phyloP scores from a whole-genome alignment of 228 moss, liverwort and hornwort genomes.

The Sphagnum magellanicum region DNA sequence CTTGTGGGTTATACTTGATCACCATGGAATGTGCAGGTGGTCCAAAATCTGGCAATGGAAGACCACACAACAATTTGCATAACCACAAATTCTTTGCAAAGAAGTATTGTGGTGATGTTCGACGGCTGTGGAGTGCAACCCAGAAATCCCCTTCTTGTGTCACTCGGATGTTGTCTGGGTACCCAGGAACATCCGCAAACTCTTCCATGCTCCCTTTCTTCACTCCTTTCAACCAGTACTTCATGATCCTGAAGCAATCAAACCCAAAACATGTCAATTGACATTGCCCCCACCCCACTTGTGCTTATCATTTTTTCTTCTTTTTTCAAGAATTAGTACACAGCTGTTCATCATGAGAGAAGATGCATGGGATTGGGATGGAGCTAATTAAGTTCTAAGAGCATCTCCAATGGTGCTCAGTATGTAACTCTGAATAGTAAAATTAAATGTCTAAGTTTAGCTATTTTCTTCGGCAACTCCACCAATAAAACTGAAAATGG shows the following conservation, averaged over 20 bases:
- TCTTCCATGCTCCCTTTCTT: constrained; percentile 33
- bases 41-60: constrained; percentile 7
- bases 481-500: too few species aligned
- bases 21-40: constrained; percentile 27
- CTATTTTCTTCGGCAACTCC: too few species aligned
- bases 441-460: too few species aligned
- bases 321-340: too few species aligned
- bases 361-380: too few species aligned
- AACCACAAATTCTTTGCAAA: constrained; percentile 14
- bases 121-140: constrained; percentile 68
- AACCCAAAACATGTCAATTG: too few species aligned
- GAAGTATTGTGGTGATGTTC: constrained; percentile 17
- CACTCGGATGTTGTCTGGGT: constrained; percentile 63
- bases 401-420: too few species aligned
- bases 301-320: too few species aligned
- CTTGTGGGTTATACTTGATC: constrained; percentile 30
- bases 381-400: too few species aligned
- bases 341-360: too few species aligned
- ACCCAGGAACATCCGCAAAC: constrained; percentile 63
- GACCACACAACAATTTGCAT: constrained; percentile 24
- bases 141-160: constrained; percentile 59
- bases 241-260: constrained; percentile 29
- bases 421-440: too few species aligned
- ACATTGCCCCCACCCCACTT: too few species aligned
- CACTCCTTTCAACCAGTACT: constrained; percentile 55